Evolutionary conservation across 1,139 yeast species (phyloP).

Genomic region (Blastobotrys raffinosifermentans): DNA sequence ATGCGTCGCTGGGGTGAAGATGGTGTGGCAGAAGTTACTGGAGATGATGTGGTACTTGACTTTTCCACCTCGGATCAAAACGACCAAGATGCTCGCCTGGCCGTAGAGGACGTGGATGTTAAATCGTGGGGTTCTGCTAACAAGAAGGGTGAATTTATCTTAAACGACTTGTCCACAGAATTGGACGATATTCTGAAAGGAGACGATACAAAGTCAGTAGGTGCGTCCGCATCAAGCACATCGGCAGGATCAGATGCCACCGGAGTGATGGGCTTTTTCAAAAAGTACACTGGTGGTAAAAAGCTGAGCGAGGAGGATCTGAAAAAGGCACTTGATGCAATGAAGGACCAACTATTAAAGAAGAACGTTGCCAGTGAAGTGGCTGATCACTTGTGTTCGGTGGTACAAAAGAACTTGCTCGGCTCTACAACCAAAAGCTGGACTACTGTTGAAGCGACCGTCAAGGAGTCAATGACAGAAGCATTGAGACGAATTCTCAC

Average conservation of each 20-base stretch:
- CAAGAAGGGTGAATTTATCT: constrained; percentile 45
- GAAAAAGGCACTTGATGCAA: constrained; percentile 37
- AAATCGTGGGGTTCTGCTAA: constrained; percentile 44
- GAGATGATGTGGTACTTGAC: constrained; percentile 38
- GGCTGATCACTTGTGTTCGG: constrained; percentile 51
- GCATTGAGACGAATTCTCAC: constrained; percentile 80
- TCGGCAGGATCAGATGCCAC: constrained; percentile 3
- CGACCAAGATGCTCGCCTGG: constrained; percentile 30
- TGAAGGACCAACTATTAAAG: constrained; percentile 44
- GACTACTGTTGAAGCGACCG: constrained; percentile 56
- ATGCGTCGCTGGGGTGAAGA: constrained; percentile 45
- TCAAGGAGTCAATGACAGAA: constrained; percentile 61
- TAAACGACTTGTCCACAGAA: constrained; percentile 45
- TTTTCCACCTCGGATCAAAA: constrained; percentile 38
- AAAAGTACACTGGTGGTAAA: constrained; percentile 57
- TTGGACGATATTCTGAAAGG: constrained; percentile 38
- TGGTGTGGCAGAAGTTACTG: constrained; percentile 44
- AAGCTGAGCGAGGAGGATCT: constrained; percentile 44
- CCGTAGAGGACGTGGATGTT: constrained; percentile 34
- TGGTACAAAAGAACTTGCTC: constrained; percentile 53
- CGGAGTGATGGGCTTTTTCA: constrained; percentile 45
- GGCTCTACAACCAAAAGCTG: constrained; percentile 65
- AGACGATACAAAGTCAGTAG: constrained; percentile 11
- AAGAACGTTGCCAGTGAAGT: constrained; percentile 53
- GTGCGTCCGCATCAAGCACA: constrained; percentile 3